A percentile compares a stretch with the other conserved stretches of the same genome.
phyloP scores from a whole-genome alignment of 164 flowering plant genomes.

The Umbilicus rupestris region DNA sequence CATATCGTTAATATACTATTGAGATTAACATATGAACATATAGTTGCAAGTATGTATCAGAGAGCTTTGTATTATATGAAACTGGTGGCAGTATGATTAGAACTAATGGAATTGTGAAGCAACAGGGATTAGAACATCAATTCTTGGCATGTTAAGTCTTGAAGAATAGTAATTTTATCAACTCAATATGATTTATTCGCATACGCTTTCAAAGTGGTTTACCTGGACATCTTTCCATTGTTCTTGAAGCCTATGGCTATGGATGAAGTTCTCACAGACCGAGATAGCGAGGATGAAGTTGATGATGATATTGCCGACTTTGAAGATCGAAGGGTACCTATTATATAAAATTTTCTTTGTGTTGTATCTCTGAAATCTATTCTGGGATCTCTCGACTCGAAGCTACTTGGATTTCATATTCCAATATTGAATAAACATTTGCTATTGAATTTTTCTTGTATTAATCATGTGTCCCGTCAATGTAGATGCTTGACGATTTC shows the following conservation, averaged over 20 bases:
- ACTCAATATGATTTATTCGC: neutral
- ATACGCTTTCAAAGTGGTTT: neutral
- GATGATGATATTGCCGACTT: conserved; percentile 96
- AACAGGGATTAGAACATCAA: neutral
- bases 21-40: neutral
- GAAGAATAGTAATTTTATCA: neutral
- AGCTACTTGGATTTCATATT: neutral
- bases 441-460: neutral
- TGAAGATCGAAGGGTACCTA: conserved; percentile 88
- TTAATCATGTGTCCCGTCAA: neutral
- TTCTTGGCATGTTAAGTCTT: neutral
- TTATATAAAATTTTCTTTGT: neutral
- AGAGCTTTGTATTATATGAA: neutral
- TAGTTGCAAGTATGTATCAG: neutral
- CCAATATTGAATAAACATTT: neutral
- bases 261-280: conserved; percentile 79
- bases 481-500: conserved; percentile 97
- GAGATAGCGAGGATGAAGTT: conserved; percentile 95
- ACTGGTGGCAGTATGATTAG: neutral
- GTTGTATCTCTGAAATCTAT: neutral
- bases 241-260: conserved; percentile 74
- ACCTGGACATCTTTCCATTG: neutral
- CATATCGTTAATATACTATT: neutral
- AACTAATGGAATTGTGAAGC: neutral
- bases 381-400: neutral